A percentile compares a stretch with the other conserved stretches of the same genome.
Evolutionary conservation across 2,329 filamentous ascomycete species (phyloP).

Genomic region (Pseudogymnoascus sp.): DNA sequence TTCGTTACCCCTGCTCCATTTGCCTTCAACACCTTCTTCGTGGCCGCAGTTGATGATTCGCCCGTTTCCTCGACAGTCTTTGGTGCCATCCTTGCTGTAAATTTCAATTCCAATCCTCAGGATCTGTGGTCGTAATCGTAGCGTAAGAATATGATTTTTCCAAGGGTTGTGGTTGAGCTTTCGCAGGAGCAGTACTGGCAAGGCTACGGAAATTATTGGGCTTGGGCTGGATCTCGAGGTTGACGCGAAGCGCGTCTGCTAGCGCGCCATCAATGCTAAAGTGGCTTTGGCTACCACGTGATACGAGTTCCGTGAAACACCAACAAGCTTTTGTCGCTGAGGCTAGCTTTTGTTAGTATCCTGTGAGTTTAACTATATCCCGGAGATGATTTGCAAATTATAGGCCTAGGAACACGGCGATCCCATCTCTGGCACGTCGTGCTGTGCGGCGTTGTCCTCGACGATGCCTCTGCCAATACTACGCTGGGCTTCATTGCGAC

Average conservation of each 20-base stretch:
- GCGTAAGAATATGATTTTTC: not conserved
- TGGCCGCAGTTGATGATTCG: slow-evolving; percentile 51
- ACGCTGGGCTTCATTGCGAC: not conserved
- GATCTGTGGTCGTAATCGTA: not conserved
- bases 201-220: slow-evolving; percentile 1
- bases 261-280: slow-evolving; percentile 7
- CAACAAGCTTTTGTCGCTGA: not conserved
- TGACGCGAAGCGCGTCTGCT: slow-evolving; percentile 10
- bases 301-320: not conserved
- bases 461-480: not conserved
- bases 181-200: not conserved
- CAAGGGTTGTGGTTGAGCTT: slow-evolving; percentile 7
- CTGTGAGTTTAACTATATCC: not conserved
- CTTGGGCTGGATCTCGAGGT: slow-evolving; percentile 7
- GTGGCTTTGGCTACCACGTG: slow-evolving; percentile 1
- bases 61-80: slow-evolving; percentile 34
- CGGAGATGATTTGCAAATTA: not conserved
- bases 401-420: not conserved
- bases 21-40: slow-evolving; percentile 46
- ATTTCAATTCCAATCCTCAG: not conserved
- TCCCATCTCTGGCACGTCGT: not conserved
- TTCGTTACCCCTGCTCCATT: slow-evolving; percentile 43
- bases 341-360: not conserved
- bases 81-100: slow-evolving; percentile 7
- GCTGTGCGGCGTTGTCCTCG: not conserved